Base-by-base conservation (phyloP, 345 rosid genomes). In the Populus nigra region DNA sequence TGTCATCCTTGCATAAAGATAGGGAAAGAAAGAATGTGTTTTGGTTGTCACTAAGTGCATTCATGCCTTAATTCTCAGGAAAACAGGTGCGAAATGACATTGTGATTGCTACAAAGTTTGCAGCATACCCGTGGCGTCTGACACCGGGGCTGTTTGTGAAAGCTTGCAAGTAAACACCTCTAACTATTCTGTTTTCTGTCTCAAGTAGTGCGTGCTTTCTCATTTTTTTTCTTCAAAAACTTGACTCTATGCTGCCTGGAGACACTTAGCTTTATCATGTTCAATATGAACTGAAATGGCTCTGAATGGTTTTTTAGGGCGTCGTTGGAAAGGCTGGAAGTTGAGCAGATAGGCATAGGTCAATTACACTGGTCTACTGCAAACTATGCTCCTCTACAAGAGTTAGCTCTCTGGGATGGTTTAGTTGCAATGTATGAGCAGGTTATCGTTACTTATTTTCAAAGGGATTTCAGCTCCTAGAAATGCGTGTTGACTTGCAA, bases 351-450 rank as follows among this genome's bases (percentile, higher is more conserved):
- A 5, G 98, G 98, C 77, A 91, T 94, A 0, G 97, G 97, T 38
- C 98, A 93, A 74, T 81, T 94, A 77, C 98, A 93, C 47, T 94
- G 98, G 97, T 94, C 97, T 25, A 91, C 97, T 5, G 98, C 97
- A 65, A 94, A 91, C 77, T 94, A 94, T 49, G 95, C 97, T 2
- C 95, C 97, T 33, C 86, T 78, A 1, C 99, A 95, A 83, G 98
- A 93, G 61, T 35, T 71, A 68, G 97, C 90, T 61, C 98, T 93
- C 13, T 92, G 95, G 98, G 91, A 90, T 77, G 97, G 95, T 84
- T 81, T 93, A 82, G 94, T 87, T 73, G 89, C 91, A 85, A 93
- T 93, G 97, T 92, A 92, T 25, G 94, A 92, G 49, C 85, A 93
- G 98, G 98, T 93, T 83, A 86, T 86, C 72, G 38, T 47, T 39